Evolutionary conservation across 352 stramenopile genomes (phyloP), one percentile per base, ranked within the genome.

Genomic region (Pythium vanterpoolii): DNA sequence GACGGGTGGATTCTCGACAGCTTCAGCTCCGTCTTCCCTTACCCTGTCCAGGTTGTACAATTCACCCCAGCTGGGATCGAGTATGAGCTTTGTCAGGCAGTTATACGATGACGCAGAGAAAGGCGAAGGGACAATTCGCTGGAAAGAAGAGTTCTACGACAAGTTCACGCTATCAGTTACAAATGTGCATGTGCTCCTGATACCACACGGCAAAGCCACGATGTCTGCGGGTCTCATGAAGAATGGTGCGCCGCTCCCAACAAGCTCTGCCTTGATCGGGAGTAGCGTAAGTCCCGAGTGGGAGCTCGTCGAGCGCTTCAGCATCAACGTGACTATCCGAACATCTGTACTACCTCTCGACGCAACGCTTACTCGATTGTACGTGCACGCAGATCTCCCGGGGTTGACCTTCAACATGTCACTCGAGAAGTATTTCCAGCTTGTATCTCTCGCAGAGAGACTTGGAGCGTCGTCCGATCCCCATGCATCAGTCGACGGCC

Each of bases 101-200:
- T 46, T 96, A 11, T 93, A 89, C 43, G 86, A 96, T 64, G 86
- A 96, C 68, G 83, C 81, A 2, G 86, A 96, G 46, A 81, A 73
- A 63, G 86, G 85, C 23, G 83, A 96, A 68, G 82, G 83, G 0
- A 83, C 84, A 7, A 88, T 93, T 61, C 86, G 83, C 19, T 96
- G 86, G 86, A 96, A 96, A 49, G 86, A 96, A 64, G 86, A 94
- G 44, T 96, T 96, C 52, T 96, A 96, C 60, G 86, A 96, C 71
- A 96, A 94, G 65, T 96, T 96, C 62, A 89, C 76, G 23, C 68
- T 94, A 21, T 84, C 81, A 5, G 62, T 96, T 40, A 84, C 81
- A 30, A 93, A 96, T 56, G 72, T 96, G 51, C 81, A 96, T 53
- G 77, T 94, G 9, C 69, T 94, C 0, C 57, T 96, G 45, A 77